phyloP scores from a whole-genome alignment of 352 stramenopile species.

The Pythium grandisporangium region DNA sequence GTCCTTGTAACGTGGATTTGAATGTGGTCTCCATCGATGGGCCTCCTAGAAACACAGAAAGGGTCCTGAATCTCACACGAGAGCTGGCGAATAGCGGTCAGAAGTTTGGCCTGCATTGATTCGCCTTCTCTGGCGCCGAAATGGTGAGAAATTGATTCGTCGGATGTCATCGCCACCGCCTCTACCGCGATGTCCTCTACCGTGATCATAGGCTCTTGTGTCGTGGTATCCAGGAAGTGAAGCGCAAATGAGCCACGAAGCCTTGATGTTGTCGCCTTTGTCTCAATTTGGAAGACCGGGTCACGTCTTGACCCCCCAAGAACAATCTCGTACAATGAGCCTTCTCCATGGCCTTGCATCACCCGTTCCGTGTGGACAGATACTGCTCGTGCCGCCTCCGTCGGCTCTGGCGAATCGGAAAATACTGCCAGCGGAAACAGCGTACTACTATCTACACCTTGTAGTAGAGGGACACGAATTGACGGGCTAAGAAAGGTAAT shows the following conservation, averaged over 20 bases:
- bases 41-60: too few species aligned
- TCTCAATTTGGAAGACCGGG: conserved; percentile 18
- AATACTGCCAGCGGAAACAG: conserved; percentile 4
- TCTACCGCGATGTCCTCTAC: conserved; percentile 18
- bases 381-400: neutral
- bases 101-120: conserved; percentile 21
- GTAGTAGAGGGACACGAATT: conserved; percentile 15
- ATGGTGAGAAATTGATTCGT: conserved; percentile 17
- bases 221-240: conserved; percentile 8
- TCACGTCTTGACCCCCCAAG: conserved; percentile 12
- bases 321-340: conserved; percentile 13
- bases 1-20: too few species aligned
- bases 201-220: neutral
- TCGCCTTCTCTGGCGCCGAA: conserved; percentile 15
- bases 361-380: conserved; percentile 10
- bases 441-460: neutral
- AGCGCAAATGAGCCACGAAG: conserved; percentile 15
- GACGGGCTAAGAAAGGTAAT: conserved; percentile 31
- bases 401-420: conserved; percentile 8
- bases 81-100: conserved; percentile 3
- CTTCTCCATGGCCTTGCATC: conserved; percentile 15
- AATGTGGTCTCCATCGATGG: too few species aligned
- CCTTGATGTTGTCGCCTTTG: neutral
- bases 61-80: too few species aligned
- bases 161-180: conserved; percentile 18